These are phyloP conservation scores for Glonium stellatum DNA, from an alignment of 495 filamentous ascomycete genomes.

Conservation along the genomic window DNA sequence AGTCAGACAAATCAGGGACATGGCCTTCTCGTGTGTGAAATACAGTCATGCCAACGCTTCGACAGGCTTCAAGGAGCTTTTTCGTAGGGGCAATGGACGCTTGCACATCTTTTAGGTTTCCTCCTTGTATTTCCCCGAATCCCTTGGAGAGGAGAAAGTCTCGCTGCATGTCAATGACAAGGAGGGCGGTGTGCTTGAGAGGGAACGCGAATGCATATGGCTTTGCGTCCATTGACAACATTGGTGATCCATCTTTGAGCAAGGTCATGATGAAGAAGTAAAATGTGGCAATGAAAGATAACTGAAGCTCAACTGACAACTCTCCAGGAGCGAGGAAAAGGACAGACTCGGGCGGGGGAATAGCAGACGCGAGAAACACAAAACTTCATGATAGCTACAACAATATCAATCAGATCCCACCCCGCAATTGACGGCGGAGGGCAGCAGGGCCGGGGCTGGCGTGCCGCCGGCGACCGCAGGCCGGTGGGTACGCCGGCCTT, in stretches of 20 bases:
- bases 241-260: slow-evolving; percentile 8
- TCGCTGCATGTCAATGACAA: slow-evolving; percentile 40
- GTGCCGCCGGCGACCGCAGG: slow-evolving; percentile 22
- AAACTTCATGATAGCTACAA: neutral
- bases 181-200: slow-evolving; percentile 31
- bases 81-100: slow-evolving; percentile 39
- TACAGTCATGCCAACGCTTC: slow-evolving; percentile 39
- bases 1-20: slow-evolving; percentile 45
- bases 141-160: slow-evolving; percentile 35
- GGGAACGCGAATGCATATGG: slow-evolving; percentile 37
- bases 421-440: neutral
- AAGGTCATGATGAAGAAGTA: slow-evolving; percentile 7
- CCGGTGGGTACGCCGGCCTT: neutral
- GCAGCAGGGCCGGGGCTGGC: slow-evolving; percentile 9
- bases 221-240: slow-evolving; percentile 33
- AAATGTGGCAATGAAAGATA: too few relatives aligned
- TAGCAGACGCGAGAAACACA: neutral
- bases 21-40: slow-evolving; percentile 38
- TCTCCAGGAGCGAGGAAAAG: neutral
- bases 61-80: slow-evolving; percentile 51
- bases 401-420: neutral
- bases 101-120: slow-evolving; percentile 38
- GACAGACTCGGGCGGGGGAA: neutral
- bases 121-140: slow-evolving; percentile 39
- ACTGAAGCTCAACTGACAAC: neutral